Evolutionary conservation across 2,329 filamentous ascomycete species (phyloP).

Genomic region (Microsporum audouinii): DNA sequence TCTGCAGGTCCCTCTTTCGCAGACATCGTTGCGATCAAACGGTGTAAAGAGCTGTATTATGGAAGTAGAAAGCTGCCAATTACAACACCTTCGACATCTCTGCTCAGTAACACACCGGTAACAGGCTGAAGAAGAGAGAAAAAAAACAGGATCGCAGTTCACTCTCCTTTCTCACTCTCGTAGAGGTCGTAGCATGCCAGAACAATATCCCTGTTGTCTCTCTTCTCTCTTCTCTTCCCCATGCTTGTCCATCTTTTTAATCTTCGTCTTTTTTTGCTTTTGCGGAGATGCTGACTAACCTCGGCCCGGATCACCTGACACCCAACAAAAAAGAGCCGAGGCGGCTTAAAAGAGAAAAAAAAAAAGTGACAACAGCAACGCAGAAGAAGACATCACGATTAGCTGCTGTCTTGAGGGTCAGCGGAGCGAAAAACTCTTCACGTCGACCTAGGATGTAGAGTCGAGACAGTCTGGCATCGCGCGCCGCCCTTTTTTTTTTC

Average conservation of each 20-base stretch:
- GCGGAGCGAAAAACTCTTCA: constrained; percentile 6
- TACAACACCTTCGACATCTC: neutral
- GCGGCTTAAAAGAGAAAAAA: neutral
- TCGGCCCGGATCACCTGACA: neutral
- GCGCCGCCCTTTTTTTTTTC: neutral
- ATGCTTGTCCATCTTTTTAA: neutral
- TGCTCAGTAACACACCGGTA: neutral
- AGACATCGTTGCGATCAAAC: constrained; percentile 16
- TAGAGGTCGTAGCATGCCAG: neutral
- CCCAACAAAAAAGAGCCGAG: neutral
- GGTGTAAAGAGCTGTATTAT: neutral
- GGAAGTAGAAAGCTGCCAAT: neutral
- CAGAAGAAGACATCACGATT: constrained; percentile 17
- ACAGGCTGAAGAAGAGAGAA: neutral
- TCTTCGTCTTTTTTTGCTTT: neutral
- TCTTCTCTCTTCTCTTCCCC: neutral
- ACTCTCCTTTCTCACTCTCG: neutral
- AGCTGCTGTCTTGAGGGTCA: neutral
- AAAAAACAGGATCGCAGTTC: neutral
- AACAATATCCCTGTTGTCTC: neutral
- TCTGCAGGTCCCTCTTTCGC: constrained; percentile 21
- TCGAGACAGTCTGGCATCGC: neutral
- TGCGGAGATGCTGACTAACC: neutral
- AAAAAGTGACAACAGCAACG: constrained; percentile 17
- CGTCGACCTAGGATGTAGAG: constrained; percentile 7